Conservation (phyloP, 1,284 basidiomycete genomes). For the Athelia psychrophila region DNA sequence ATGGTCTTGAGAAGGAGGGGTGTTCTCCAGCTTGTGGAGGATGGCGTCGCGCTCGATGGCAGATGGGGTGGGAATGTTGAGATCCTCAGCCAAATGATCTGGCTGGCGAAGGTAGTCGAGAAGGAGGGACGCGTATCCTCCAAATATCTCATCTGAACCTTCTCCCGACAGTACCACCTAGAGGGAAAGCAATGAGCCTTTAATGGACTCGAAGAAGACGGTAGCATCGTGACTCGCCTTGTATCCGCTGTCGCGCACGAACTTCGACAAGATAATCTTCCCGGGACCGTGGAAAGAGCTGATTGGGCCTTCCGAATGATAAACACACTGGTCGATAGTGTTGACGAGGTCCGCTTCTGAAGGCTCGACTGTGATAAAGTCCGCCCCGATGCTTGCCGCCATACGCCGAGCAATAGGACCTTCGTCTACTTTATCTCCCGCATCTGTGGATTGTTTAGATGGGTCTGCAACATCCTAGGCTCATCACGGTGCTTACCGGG, state of each 20-base stretch:
- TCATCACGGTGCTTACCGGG: slow-evolving; percentile 3
- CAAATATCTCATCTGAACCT: slow-evolving; percentile 17
- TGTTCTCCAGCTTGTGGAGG: slow-evolving; percentile 3
- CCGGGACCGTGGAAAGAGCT: no score
- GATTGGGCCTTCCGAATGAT: no score
- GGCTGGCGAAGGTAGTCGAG: slow-evolving; percentile 13
- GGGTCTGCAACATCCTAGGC: background rate
- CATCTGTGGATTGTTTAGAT: no score
- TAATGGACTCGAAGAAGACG: slow-evolving; percentile 11
- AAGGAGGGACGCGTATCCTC: slow-evolving; percentile 11
- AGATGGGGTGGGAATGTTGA: slow-evolving; percentile 10
- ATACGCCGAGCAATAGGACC: no score
- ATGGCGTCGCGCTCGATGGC: slow-evolving; percentile 5
- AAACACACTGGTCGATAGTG: no score
- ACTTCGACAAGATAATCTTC: no score
- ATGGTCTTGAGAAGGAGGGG: slow-evolving; percentile 7
- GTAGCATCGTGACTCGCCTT: slow-evolving; percentile 13
- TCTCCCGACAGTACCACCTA: slow-evolving; percentile 17
- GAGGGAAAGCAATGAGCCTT: slow-evolving; percentile 13
- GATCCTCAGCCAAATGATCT: slow-evolving; percentile 6
- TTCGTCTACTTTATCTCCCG: slow-evolving; percentile 3
- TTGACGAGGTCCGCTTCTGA: no score
- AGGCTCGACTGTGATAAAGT: no score
- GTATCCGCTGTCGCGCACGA: no score
- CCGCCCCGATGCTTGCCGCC: no score